A percentile compares a stretch with the other conserved stretches of the same genome.
Conservation (phyloP, 768 basidiomycete species). For the Leccinum aurantiacum region DNA sequence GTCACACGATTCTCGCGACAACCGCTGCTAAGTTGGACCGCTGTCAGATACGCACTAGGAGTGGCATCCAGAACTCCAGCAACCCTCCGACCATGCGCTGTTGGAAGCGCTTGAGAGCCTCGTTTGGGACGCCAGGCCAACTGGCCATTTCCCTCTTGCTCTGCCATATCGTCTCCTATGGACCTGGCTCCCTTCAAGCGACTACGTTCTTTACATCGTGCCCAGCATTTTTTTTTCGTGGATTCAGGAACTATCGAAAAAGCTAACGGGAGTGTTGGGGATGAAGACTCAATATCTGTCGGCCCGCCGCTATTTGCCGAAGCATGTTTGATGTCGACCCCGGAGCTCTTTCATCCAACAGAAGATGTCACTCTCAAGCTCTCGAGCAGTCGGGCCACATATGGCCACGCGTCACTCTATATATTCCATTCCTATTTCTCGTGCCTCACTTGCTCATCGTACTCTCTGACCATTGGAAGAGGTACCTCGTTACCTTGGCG, state of each 20-base stretch:
- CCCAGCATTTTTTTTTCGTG: background rate
- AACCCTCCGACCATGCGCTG: too few species aligned
- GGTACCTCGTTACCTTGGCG: too few species aligned
- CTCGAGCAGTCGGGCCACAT: too few species aligned
- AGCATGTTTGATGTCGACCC: background rate
- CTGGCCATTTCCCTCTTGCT: background rate
- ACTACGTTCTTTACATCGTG: background rate
- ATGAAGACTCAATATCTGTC: background rate
- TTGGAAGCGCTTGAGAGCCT: conserved; percentile 1
- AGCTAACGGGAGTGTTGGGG: background rate
- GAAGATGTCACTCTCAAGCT: conserved; percentile 18
- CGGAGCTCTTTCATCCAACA: conserved; percentile 12
- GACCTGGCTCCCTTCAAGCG: background rate
- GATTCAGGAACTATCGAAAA: background rate
- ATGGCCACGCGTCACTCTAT: too few species aligned
- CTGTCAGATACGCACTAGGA: too few species aligned
- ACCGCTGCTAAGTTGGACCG: too few species aligned
- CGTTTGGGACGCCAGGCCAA: background rate
- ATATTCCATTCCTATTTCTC: too few species aligned
- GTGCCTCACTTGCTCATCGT: too few species aligned
- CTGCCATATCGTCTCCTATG: background rate
- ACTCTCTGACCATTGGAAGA: too few species aligned
- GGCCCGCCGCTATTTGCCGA: background rate
- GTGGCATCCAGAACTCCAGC: too few species aligned
- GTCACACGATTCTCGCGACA: too few species aligned